A percentile compares a stretch with the other conserved stretches of the same genome.
Evolutionary conservation across 108 stramenopile species (phyloP).

Genomic region (Stephanodiscus triporus): DNA sequence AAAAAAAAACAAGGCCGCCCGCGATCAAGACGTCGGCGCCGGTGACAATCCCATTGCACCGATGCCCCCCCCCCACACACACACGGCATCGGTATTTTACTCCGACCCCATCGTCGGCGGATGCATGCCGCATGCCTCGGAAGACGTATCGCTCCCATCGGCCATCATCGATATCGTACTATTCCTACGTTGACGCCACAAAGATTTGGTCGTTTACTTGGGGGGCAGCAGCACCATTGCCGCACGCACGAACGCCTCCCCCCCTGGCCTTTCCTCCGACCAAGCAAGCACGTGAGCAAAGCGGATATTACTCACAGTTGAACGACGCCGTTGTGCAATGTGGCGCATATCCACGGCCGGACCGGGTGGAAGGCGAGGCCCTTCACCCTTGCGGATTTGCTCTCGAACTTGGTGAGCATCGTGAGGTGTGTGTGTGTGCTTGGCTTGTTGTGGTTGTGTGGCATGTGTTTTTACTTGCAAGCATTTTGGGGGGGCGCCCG

Average conservation of each 20-base stretch:
- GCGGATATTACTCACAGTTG: constrained; percentile 83
- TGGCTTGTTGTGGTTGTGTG: background rate
- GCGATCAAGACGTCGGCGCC: background rate
- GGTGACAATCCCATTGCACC: background rate
- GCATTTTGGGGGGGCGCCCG: background rate
- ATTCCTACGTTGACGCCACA: constrained; percentile 14
- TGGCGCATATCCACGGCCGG: constrained; percentile 98
- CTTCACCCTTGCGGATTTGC: constrained; percentile 98
- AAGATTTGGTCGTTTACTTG: background rate
- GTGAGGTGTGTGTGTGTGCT: background rate
- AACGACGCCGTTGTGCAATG: constrained; percentile 98
- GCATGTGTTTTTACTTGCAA: background rate
- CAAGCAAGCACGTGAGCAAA: background rate
- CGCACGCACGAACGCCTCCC: too few relatives aligned
- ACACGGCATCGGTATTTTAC: background rate
- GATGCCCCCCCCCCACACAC: background rate
- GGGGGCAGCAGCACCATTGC: background rate
- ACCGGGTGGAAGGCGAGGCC: constrained; percentile 99
- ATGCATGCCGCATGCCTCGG: background rate
- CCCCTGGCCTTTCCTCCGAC: background rate
- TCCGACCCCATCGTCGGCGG: background rate
- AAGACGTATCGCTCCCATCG: background rate
- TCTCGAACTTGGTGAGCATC: constrained; percentile 97
- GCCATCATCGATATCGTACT: constrained; percentile 4
- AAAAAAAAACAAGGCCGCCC: background rate